Base-by-base conservation (phyloP, 441 rosid genomes). In the Hypseocharis bilobata region DNA sequence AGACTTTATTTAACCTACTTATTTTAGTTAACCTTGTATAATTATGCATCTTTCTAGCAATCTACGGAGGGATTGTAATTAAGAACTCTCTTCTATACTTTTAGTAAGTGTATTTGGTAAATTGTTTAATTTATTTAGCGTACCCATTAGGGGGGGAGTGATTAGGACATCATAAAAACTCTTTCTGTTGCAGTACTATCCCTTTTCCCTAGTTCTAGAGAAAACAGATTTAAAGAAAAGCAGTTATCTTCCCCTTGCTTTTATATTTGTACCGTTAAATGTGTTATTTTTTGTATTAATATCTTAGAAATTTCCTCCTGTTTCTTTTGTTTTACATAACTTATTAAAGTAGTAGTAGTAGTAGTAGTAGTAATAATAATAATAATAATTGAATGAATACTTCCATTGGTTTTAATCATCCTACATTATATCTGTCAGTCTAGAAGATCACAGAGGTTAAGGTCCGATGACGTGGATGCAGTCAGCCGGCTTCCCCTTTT, bases 401-500 rank as follows among this genome's bases (percentile, higher is more conserved):
- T 38, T 67, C 57, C 30, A n/a, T 57, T 19, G 44, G 49, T 56
- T 67, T 66, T 71, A 72, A 70, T 70, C 44, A 66, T 67, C 66
- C 57, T 63, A 25, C 32, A 13, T 64, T 75, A 32, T 54, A n/a
- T 72, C 23, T 75, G 52, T 56, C 78, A 94, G 99, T 86, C 98
- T 27, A 78, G 83, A 65, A 77, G 72, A 71, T 88, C 84, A 70
- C 83, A 83, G 76, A 86, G 99, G 78, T 76, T 84, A 78, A 94
- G 89, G 78, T 91, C 99, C 55, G 98, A 94, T 80, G 99, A 94
- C 4, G 95, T 94, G 59, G 91, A 89, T 86, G 98, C 95, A 62
- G 91, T 84, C 69, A 72, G 79, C 63, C 91, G 92, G 69, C 91
- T 94, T 74, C 86, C 82, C 47, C 71, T 94, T 55, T 73, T 94